phyloP scores from a whole-genome alignment of 148 eudicot genomes.

The Linanthus parryae region DNA sequence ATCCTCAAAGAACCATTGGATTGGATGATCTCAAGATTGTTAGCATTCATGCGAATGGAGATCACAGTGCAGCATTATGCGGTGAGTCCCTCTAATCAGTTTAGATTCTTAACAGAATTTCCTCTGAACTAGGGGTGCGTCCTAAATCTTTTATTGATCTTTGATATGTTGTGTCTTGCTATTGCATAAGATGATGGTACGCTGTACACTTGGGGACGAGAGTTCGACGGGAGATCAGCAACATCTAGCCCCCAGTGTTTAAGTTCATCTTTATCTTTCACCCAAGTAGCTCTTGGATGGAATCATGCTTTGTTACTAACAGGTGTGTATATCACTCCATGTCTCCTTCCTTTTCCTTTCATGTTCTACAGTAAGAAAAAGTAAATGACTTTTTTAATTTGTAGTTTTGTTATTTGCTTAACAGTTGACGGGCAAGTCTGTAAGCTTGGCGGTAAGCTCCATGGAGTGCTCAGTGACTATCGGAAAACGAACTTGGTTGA shows the following conservation, averaged over 20 bases:
- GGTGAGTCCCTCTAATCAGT: slow-evolving; percentile 27
- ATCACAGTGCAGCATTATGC: slow-evolving; percentile 84
- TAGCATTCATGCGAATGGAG: slow-evolving; percentile 74
- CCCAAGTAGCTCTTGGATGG: slow-evolving; percentile 87
- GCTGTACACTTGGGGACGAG: slow-evolving; percentile 89
- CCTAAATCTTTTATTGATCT: not conserved
- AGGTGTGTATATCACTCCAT: slow-evolving; percentile 26
- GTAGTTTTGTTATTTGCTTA: slow-evolving; percentile 7
- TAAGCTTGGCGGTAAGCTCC: slow-evolving; percentile 78
- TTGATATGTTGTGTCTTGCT: slow-evolving; percentile 1
- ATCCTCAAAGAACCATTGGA: slow-evolving; percentile 54
- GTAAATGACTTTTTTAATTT: slow-evolving; percentile 5
- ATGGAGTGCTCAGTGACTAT: slow-evolving; percentile 44
- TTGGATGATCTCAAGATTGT: slow-evolving; percentile 34
- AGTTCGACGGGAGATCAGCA: slow-evolving; percentile 42
- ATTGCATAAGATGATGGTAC: slow-evolving; percentile 47
- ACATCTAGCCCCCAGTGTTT: slow-evolving; percentile 34
- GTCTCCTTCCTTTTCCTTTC: not conserved
- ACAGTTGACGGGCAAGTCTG: slow-evolving; percentile 55
- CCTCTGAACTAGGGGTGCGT: not conserved
- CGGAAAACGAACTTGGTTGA: slow-evolving; percentile 20
- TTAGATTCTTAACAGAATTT: not conserved
- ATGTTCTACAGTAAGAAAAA: not conserved
- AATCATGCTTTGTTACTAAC: slow-evolving; percentile 72
- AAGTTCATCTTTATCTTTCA: slow-evolving; percentile 27